phyloP scores from a whole-genome alignment of 2,329 filamentous ascomycete genomes.

The Diaporthe sp. region DNA sequence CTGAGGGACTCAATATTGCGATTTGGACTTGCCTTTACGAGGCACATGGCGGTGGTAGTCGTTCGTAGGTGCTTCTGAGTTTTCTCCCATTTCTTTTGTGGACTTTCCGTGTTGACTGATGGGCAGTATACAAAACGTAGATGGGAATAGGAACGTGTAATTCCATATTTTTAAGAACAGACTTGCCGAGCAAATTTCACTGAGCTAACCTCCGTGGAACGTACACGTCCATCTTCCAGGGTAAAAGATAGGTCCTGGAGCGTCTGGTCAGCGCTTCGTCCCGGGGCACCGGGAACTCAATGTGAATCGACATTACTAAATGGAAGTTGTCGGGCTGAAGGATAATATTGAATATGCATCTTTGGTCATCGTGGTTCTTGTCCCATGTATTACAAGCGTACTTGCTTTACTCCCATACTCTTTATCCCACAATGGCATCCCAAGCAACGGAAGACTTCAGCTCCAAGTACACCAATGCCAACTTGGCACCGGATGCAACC shows the following conservation, averaged over 20 bases:
- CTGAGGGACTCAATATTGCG: not conserved
- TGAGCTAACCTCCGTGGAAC: not conserved
- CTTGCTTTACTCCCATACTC: not conserved
- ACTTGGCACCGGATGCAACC: not conserved
- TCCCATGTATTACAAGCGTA: not conserved
- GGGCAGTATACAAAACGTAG: no score
- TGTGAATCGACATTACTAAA: not conserved
- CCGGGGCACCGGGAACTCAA: not conserved
- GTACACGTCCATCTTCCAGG: not conserved
- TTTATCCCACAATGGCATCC: not conserved
- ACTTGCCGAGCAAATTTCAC: no score
- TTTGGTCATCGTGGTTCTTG: no score
- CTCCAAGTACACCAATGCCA: constrained; percentile 16
- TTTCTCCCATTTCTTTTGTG: not conserved
- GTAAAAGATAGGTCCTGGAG: not conserved
- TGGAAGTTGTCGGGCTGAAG: no score
- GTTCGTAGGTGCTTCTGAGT: not conserved
- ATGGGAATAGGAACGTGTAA: not conserved
- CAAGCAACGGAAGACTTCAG: constrained; percentile 6
- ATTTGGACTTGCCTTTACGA: not conserved
- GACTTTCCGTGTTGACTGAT: no score
- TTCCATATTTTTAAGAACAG: no score
- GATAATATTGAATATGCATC: not conserved
- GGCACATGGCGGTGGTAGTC: constrained; percentile 1
- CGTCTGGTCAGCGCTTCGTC: not conserved